Percentiles rank a stretch among this genome's conserved stretches.
Conservation (phyloP, 306 rosid genomes). For the Chamaecrista fasciculata region DNA sequence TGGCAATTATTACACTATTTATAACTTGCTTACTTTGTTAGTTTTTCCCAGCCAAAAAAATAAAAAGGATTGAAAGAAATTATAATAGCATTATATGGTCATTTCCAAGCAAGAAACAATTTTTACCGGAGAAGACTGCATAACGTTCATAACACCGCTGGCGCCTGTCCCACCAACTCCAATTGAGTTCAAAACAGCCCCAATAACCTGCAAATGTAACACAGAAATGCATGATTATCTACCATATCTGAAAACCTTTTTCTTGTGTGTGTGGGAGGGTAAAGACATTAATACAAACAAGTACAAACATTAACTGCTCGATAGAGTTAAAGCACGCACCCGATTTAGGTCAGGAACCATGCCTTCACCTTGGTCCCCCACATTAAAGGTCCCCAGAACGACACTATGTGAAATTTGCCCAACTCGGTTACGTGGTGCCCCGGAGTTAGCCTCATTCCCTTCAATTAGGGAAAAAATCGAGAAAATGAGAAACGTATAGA, state of each 20-base stretch:
- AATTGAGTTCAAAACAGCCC: constrained; percentile 89
- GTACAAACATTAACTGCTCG: not conserved
- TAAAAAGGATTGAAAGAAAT: not conserved
- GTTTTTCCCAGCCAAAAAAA: not conserved
- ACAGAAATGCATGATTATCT: not conserved
- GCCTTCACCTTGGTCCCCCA: constrained; percentile 93
- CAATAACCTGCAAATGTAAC: constrained; percentile 67
- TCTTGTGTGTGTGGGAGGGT: too few relatives aligned
- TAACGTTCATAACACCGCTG: constrained; percentile 40
- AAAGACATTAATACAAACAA: constrained; percentile 16
- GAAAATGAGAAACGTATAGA: not conserved
- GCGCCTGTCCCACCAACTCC: constrained; percentile 67
- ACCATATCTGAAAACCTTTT: constrained; percentile 11
- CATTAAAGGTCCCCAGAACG: constrained; percentile 91
- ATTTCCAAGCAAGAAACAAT: constrained; percentile 17
- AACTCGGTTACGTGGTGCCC: constrained; percentile 63
- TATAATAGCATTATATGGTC: not conserved
- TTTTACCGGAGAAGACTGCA: constrained; percentile 62
- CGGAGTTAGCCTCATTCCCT: constrained; percentile 63
- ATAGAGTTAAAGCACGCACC: constrained; percentile 47
- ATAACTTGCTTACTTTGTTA: not conserved
- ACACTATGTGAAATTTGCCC: constrained; percentile 97
- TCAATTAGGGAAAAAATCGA: constrained; percentile 25
- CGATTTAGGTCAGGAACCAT: constrained; percentile 73
- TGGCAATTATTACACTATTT: constrained; percentile 9